A percentile compares a stretch with the other conserved stretches of the same genome.
Evolutionary conservation across 805 yeast species (phyloP).

Genomic region (Yamadazyma philogaea): DNA sequence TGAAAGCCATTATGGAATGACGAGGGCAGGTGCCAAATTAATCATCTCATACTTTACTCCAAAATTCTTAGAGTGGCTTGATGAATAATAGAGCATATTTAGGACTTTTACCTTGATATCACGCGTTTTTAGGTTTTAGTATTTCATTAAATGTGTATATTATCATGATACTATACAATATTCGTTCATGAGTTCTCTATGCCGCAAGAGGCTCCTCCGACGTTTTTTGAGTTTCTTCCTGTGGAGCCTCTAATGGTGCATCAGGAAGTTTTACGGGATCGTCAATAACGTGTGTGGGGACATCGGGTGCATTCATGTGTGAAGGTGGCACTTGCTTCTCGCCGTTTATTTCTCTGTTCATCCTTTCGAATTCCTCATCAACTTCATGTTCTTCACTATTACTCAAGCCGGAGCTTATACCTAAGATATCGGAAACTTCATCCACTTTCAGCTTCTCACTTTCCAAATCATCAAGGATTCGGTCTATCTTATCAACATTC

Average conservation of each 20-base stretch:
- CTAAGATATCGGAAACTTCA: conserved; percentile 59
- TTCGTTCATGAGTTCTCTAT: neutral
- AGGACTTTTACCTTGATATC: neutral
- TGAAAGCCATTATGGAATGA: conserved; percentile 86
- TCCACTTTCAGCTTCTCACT: conserved; percentile 80
- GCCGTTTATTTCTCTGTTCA: conserved; percentile 45
- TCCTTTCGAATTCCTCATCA: conserved; percentile 55
- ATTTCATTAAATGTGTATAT: neutral
- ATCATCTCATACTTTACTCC: conserved; percentile 94
- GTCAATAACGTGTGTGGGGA: conserved; percentile 7
- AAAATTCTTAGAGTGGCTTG: conserved; percentile 89
- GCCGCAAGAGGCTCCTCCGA: neutral
- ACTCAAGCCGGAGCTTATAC: conserved; percentile 37
- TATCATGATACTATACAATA: neutral
- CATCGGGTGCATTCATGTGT: conserved; percentile 14
- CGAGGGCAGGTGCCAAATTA: conserved; percentile 93
- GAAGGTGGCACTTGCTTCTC: neutral
- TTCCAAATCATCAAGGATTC: conserved; percentile 76
- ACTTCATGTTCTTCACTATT: conserved; percentile 57
- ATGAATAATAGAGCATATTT: conserved; percentile 8
- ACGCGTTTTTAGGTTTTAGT: no score
- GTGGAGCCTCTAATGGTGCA: neutral
- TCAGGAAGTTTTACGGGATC: neutral
- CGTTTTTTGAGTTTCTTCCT: neutral
- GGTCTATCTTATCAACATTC: conserved; percentile 74